Evolutionary conservation across 305 asterid species (phyloP).

Genomic region (Fraxinus sp.): DNA sequence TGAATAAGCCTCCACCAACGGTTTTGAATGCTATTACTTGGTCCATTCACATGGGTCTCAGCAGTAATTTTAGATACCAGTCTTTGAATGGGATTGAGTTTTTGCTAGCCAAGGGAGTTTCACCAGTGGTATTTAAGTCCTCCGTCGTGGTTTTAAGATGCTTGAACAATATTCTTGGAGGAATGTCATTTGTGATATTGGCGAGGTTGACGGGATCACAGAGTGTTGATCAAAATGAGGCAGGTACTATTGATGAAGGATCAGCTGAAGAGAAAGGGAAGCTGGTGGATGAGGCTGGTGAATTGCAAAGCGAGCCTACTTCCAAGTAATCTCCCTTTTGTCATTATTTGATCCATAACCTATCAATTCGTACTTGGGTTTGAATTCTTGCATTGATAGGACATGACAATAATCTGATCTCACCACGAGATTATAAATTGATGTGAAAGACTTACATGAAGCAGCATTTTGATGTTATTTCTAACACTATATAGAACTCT

Average conservation of each 20-base stretch:
- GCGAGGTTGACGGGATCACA: conserved; percentile 53
- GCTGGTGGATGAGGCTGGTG: conserved; percentile 13
- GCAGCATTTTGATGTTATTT: background rate
- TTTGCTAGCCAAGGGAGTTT: conserved; percentile 36
- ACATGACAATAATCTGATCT: background rate
- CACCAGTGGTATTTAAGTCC: conserved; percentile 35
- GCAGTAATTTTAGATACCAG: conserved; percentile 48
- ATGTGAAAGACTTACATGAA: background rate
- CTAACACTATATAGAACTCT: background rate
- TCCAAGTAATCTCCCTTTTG: background rate
- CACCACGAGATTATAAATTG: background rate
- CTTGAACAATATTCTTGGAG: conserved; percentile 44
- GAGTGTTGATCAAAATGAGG: conserved; percentile 20
- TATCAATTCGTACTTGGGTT: background rate
- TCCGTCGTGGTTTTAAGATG: conserved; percentile 42
- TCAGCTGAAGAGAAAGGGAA: conserved; percentile 12
- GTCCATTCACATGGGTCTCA: conserved; percentile 50
- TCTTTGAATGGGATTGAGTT: conserved; percentile 44
- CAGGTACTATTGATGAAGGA: conserved; percentile 19
- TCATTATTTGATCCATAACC: background rate
- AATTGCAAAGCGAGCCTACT: conserved; percentile 4
- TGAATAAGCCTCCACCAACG: conserved; percentile 44
- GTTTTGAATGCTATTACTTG: conserved; percentile 44
- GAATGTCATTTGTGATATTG: conserved; percentile 49
- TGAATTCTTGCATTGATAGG: background rate